Percentiles rank a stretch among this genome's conserved stretches.
Conservation (phyloP, 371 early-diverging fungal species). For the Mucor indicus region DNA sequence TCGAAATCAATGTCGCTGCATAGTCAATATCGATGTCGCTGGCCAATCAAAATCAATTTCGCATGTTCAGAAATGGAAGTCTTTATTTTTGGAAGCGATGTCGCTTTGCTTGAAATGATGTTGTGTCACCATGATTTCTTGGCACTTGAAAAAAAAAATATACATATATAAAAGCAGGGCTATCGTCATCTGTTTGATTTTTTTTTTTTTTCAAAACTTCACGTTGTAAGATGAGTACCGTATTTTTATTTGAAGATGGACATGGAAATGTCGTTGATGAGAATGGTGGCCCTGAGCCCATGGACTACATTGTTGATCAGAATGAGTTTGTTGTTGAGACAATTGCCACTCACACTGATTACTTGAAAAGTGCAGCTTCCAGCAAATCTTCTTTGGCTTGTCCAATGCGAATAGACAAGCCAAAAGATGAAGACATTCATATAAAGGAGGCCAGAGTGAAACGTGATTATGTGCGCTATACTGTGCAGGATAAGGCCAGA, state of each 20-base stretch:
- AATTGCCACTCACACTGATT: slow-evolving; percentile 8
- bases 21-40: slow-evolving; percentile 8
- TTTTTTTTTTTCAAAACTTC: slow-evolving; percentile 11
- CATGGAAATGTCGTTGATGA: slow-evolving; percentile 20
- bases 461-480: slow-evolving; percentile 13
- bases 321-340: slow-evolving; percentile 11
- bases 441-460: slow-evolving; percentile 16
- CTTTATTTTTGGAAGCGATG: neutral
- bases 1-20: slow-evolving; percentile 7
- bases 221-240: slow-evolving; percentile 11
- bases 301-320: slow-evolving; percentile 21
- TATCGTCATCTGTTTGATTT: neutral
- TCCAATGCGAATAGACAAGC: slow-evolving; percentile 7
- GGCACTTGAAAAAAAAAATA: neutral
- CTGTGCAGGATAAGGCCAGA: slow-evolving; percentile 13
- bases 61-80: slow-evolving; percentile 6
- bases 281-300: slow-evolving; percentile 18
- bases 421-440: slow-evolving; percentile 17
- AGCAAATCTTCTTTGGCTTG: slow-evolving; percentile 8
- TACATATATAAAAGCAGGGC: neutral
- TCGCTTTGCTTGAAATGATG: neutral
- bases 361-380: slow-evolving; percentile 3
- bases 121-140: neutral
- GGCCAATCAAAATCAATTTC: slow-evolving; percentile 17
- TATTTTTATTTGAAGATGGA: slow-evolving; percentile 17